Evolutionary conservation across 208 protist genomes (phyloP), one percentile per base, ranked within the genome.

Genomic region (Crithidia brevicula): DNA sequence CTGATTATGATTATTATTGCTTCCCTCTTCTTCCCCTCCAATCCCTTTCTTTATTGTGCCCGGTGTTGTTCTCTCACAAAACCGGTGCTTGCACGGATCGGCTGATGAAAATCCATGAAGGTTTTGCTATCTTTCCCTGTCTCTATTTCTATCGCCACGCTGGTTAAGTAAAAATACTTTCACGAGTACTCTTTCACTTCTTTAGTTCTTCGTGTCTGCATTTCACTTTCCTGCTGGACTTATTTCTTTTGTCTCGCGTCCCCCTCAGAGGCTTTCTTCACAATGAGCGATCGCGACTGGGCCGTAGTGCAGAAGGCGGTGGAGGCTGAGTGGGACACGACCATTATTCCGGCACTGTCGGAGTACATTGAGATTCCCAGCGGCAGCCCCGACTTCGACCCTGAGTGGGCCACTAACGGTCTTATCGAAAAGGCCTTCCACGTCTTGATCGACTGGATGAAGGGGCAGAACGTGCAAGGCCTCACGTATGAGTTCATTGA

Each of bases 361-460:
- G 83, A 90, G 45, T 98, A 97, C 69, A 93, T 98, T 74, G 80
- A 96, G 59, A 83, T 99, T 38, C 96, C 96, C 54, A 98, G 97
- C 78, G 89, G 96, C 63, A 98, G 93, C 58, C 97, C 97, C 38
- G 62, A 83, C 42, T 99, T 86, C 71, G 97, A 99, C 66, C 45
- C 49, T 6, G 85, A 97, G 53, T 94, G 80, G 77, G 75, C 66
- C 11, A 94, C 83, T 9, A 98, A 98, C 68, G 96, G 96, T 3
- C 72, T 96, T 10, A 82, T 91, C 52, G 74, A 94, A 25, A 76
- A 97, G 62, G 95, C 94, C 34, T 84, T 98, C 40, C 67, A 94
- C 22, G 56, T 97, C 16, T 46, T 98, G 34, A 83, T 96, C n/a
- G 73, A 92, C 36, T 98, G 91, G 93, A 77, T 97, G 60, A 79